Conservation (phyloP, 1,139 yeast genomes). For the Meyerozyma guilliermondii region DNA sequence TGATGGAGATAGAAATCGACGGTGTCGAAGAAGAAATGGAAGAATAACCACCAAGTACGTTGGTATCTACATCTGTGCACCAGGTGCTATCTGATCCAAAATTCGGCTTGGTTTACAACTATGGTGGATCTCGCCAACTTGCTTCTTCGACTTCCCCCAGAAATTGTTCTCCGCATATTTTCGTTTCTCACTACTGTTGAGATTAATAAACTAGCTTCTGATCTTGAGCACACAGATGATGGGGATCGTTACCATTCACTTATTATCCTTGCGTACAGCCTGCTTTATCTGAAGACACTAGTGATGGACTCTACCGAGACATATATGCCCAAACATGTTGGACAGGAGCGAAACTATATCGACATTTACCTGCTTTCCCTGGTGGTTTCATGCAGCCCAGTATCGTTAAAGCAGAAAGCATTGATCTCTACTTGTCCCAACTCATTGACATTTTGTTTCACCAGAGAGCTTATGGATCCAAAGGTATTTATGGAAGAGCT, state of each 20-base stretch:
- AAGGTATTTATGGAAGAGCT: neutral
- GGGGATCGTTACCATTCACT: neutral
- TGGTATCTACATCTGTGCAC: neutral
- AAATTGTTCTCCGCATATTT: neutral
- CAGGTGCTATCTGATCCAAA: neutral
- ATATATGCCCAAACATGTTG: neutral
- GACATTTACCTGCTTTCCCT: neutral
- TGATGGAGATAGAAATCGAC: constrained; percentile 14
- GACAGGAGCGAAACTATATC: neutral
- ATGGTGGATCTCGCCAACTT: neutral
- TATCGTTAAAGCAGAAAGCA: neutral
- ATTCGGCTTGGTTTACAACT: neutral
- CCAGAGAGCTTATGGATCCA: neutral
- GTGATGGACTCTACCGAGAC: neutral
- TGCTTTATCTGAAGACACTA: neutral
- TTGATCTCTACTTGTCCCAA: neutral
- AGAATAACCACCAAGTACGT: neutral
- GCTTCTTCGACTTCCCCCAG: neutral
- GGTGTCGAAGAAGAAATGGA: constrained; percentile 1
- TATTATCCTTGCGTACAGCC: neutral
- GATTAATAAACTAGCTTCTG: neutral
- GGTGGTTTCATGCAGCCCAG: neutral
- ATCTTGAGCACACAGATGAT: neutral
- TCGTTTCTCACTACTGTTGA: neutral
- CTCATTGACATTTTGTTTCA: neutral